Percentiles rank a stretch among this genome's conserved stretches.
These are phyloP conservation scores for Didymella arachidicola DNA, from an alignment of 2,329 filamentous ascomycete species.

Conservation along the genomic window DNA sequence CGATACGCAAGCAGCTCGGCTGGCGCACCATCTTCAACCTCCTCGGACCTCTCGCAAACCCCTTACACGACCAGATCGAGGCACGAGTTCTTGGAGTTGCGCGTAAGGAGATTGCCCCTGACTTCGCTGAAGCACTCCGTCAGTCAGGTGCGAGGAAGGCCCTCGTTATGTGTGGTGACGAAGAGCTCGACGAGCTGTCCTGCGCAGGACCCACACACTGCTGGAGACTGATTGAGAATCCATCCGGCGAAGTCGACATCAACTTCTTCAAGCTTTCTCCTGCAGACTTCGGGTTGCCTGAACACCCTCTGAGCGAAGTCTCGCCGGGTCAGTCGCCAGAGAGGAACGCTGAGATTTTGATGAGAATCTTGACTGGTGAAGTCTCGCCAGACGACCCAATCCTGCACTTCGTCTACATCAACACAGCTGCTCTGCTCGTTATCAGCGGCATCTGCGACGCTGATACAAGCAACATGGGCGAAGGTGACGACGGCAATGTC, in stretches of 20 bases:
- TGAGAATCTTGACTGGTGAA: slow-evolving; percentile 76
- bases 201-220: slow-evolving; percentile 88
- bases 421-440: slow-evolving; percentile 87
- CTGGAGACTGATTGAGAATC: slow-evolving; percentile 74
- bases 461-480: slow-evolving; percentile 79
- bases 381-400: slow-evolving; percentile 80
- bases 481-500: slow-evolving; percentile 80
- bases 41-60: slow-evolving; percentile 90
- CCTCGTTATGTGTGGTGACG: slow-evolving; percentile 89
- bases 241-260: slow-evolving; percentile 62
- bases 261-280: slow-evolving; percentile 82
- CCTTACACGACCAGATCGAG: slow-evolving; percentile 79
- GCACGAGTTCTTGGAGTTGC: slow-evolving; percentile 94
- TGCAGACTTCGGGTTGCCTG: slow-evolving; percentile 82
- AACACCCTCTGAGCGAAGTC: slow-evolving; percentile 78
- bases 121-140: slow-evolving; percentile 85
- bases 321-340: slow-evolving; percentile 84
- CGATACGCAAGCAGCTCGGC: slow-evolving; percentile 84
- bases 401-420: slow-evolving; percentile 91
- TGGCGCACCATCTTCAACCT: slow-evolving; percentile 98
- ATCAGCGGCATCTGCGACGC: slow-evolving; percentile 86
- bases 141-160: slow-evolving; percentile 82
- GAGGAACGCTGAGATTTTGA: slow-evolving; percentile 87
- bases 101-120: slow-evolving; percentile 81
- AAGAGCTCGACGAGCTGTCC: slow-evolving; percentile 94